Percentiles rank a stretch among this genome's conserved stretches.
Conservation (phyloP, 495 filamentous ascomycete species). For the Parathielavia appendiculata region DNA sequence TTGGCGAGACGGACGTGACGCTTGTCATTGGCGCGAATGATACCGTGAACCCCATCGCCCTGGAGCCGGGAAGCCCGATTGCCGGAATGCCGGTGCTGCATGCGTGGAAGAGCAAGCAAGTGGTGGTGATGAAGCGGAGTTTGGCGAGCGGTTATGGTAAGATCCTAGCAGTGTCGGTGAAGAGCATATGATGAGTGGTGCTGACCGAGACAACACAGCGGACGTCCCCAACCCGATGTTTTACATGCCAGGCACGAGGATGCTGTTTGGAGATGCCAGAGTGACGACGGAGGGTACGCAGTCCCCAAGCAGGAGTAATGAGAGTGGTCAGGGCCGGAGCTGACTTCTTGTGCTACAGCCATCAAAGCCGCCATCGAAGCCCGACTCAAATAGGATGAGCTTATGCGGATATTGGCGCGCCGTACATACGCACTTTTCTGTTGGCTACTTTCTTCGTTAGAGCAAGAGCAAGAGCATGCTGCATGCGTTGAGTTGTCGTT, state of each 20-base stretch:
- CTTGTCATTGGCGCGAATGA: conserved; percentile 84
- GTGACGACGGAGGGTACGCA: conserved; percentile 64
- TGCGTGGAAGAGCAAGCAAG: conserved; percentile 86
- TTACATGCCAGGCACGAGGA: conserved; percentile 74
- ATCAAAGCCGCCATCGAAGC: conserved; percentile 34
- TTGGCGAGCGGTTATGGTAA: conserved; percentile 76
- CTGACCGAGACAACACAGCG: conserved; percentile 38
- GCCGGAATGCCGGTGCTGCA: conserved; percentile 83
- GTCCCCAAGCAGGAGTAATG: background rate
- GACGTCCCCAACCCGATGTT: conserved; percentile 88
- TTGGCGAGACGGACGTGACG: conserved; percentile 73
- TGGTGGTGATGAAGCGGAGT: conserved; percentile 79
- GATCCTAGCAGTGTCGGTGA: conserved; percentile 13
- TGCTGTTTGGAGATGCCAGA: conserved; percentile 83
- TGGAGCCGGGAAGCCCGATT: conserved; percentile 72
- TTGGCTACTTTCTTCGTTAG: conserved; percentile 7
- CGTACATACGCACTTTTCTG: conserved; percentile 16
- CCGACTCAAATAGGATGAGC: conserved; percentile 32
- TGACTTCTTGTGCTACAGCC: background rate
- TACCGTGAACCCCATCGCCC: conserved; percentile 77
- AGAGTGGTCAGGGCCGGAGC: background rate
- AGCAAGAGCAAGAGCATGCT: conserved; percentile 4
- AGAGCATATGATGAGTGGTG: conserved; percentile 1
- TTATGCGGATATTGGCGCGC: conserved; percentile 4
- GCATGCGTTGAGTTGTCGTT: conserved; percentile 13